These are phyloP conservation scores for Coriaria nepalensis DNA, from an alignment of 306 rosid genomes.

Conservation along the genomic window DNA sequence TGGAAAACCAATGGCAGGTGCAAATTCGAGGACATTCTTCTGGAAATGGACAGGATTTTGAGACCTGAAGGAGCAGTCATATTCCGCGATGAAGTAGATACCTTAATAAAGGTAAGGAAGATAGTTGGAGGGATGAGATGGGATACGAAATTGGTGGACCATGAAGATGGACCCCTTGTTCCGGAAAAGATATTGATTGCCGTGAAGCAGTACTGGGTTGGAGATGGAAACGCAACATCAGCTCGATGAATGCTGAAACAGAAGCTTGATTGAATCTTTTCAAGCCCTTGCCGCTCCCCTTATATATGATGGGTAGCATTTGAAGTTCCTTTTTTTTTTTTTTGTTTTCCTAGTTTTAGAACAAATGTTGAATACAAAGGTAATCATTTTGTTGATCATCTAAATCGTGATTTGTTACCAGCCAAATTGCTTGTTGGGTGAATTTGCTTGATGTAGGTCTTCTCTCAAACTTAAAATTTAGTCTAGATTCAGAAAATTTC, in stretches of 20 bases:
- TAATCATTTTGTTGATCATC: too few relatives aligned
- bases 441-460: too few relatives aligned
- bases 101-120: slow-evolving; percentile 61
- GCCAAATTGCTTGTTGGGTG: too few relatives aligned
- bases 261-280: slow-evolving; percentile 1
- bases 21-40: slow-evolving; percentile 67
- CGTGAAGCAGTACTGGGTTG: slow-evolving; percentile 92
- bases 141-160: slow-evolving; percentile 89
- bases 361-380: too few relatives aligned
- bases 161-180: slow-evolving; percentile 90
- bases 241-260: slow-evolving; percentile 20
- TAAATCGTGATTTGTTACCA: too few relatives aligned
- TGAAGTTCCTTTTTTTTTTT: too few relatives aligned
- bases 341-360: too few relatives aligned
- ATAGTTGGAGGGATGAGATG: slow-evolving; percentile 77
- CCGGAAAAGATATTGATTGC: slow-evolving; percentile 82
- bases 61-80: slow-evolving; percentile 90
- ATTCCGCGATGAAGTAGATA: slow-evolving; percentile 75
- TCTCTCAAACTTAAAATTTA: too few relatives aligned
- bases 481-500: too few relatives aligned
- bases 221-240: slow-evolving; percentile 54
- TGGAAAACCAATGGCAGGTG: slow-evolving; percentile 37
- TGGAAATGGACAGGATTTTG: slow-evolving; percentile 91
- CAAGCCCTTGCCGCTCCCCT: not conserved
- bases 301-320: not conserved